Base-by-base conservation (phyloP, 805 yeast genomes). In the Nematodospora valgi region DNA sequence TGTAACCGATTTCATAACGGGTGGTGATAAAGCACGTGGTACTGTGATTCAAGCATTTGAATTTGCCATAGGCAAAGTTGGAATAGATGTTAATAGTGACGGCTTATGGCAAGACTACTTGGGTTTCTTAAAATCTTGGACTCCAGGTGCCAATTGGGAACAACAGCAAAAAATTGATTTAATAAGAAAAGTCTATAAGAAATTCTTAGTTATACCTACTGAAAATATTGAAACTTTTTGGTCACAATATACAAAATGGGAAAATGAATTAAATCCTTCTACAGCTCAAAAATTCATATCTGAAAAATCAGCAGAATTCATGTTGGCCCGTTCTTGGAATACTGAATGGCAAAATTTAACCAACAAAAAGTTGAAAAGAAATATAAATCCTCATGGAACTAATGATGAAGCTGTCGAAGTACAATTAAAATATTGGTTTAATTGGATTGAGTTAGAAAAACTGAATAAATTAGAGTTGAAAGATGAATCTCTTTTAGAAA, bases 251-350 rank as follows among this genome's bases (percentile, higher is more conserved):
- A 81, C 86, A 15, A 68, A 72, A 40, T 93, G 93, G 79, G 98
- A 91, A 58, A 86, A 80, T 48, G 82, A 79, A 24, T 62, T 79
- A 13, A 84, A 83, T 51, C 68, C 82, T 23, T 64, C 82, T 13
- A 83, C 89, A 3, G 93, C 96, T 3, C 78, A 95, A 49, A 86
- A 86, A 56, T 79, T 82, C 52, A 80, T 89, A 35, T 80, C 85
- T 28, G 97, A 89, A 47, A 72, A 78, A 41, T 83, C 94, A 9
- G 79, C 85, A 3, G 82, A 78, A 10, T 93, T 88, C 54, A 86
- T 91, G 96, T 78, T 74, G 45, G 89, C 96, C 2, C 72, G 96
- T 43, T 74, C 93, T 0, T 70, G 84, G 62, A 76, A 77, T 41
- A 78, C 76, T 27, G 95, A 86, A 51, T 76, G 87, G 72, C 75